A percentile compares a stretch with the other conserved stretches of the same genome.
phyloP scores from a whole-genome alignment of 2,329 filamentous ascomycete species.

The Alternaria solani region DNA sequence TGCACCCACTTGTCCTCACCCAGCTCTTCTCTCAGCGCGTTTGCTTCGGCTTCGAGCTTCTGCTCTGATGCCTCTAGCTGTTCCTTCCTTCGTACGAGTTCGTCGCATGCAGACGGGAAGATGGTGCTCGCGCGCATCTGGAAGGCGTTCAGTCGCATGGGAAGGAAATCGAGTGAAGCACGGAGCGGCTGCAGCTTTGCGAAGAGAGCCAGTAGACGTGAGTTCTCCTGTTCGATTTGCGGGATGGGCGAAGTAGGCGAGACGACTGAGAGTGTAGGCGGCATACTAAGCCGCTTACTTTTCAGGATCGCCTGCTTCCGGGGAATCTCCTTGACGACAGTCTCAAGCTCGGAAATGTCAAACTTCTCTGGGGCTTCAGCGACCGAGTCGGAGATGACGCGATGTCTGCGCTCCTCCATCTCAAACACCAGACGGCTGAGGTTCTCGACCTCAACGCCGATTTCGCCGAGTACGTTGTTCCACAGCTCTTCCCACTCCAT shows the following conservation, averaged over 20 bases:
- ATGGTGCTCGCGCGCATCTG: slow-evolving; percentile 76
- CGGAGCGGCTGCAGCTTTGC: slow-evolving; percentile 93
- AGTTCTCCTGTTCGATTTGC: slow-evolving; percentile 76
- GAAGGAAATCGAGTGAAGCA: slow-evolving; percentile 92
- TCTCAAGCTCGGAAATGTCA: slow-evolving; percentile 90
- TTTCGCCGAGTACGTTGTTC: slow-evolving; percentile 92
- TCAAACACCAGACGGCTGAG: slow-evolving; percentile 87
- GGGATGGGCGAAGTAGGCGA: slow-evolving; percentile 68
- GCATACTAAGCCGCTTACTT: slow-evolving; percentile 74
- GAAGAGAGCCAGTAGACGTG: slow-evolving; percentile 86
- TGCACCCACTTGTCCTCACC: slow-evolving; percentile 96
- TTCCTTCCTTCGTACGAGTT: slow-evolving; percentile 77
- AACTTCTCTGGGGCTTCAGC: slow-evolving; percentile 70
- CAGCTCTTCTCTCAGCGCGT: slow-evolving; percentile 85
- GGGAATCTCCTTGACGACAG: slow-evolving; percentile 88
- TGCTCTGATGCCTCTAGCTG: slow-evolving; percentile 85
- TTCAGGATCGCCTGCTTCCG: slow-evolving; percentile 59
- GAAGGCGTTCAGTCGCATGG: slow-evolving; percentile 91
- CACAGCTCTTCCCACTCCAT: slow-evolving; percentile 99
- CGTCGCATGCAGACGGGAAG: slow-evolving; percentile 91
- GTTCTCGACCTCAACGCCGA: slow-evolving; percentile 85
- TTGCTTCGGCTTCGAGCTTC: slow-evolving; percentile 88
- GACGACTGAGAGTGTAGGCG: slow-evolving; percentile 64
- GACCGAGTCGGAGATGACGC: slow-evolving; percentile 66
- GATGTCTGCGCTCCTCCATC: slow-evolving; percentile 95